Evolutionary conservation across 352 stramenopile genomes (phyloP), one percentile per base, ranked within the genome.

Genomic region (Saprolegnia parasitica): DNA sequence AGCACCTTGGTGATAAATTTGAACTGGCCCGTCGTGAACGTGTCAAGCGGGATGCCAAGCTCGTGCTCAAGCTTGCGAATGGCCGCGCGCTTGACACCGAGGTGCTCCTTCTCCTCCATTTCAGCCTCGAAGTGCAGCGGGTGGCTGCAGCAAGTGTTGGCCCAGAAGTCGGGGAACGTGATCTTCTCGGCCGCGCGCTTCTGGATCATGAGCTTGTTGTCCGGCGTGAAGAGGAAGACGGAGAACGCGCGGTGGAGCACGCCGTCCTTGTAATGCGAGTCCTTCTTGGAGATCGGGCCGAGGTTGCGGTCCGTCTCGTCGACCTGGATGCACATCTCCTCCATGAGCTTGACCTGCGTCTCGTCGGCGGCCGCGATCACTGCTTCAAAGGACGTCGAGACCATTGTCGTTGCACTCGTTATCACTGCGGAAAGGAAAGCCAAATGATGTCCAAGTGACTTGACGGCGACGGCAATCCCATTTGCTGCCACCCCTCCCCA

Each of bases 61-160:
- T 99, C 97, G 71, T 99, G 97, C 68, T 98, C 80, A 32, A 99
- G 81, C 76, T 99, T 99, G 63, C 97, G 90, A 47, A 99, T 93
- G 5, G 97, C 97, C 1, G 97, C 97, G 65, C 86, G 79, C 78
- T 97, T 97, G 42, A 97, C 88, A 20, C 90, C 90, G 15, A 92
- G 32, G 54, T 84, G 76, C 46, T 79, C 73, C 54, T 90, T 82
- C 72, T 93, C 81, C 52, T 91, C 77, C 23, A 93, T 73, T 64
- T 98, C 97, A 8, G 87, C 84, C 76, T 96, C 87, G 0, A 85
- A 88, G 75, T 97, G 96, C 50, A 99, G 80, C 18, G 97, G 97
- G 81, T 99, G 97, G 68, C 86, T 97, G 81, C 97, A 99, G 77
- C 97, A 99, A 16, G 97, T 99, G 78, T 99, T 99, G 18, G 97